phyloP scores from a whole-genome alignment of 2,329 filamentous ascomycete species.

The Colletotrichum australisinense region DNA sequence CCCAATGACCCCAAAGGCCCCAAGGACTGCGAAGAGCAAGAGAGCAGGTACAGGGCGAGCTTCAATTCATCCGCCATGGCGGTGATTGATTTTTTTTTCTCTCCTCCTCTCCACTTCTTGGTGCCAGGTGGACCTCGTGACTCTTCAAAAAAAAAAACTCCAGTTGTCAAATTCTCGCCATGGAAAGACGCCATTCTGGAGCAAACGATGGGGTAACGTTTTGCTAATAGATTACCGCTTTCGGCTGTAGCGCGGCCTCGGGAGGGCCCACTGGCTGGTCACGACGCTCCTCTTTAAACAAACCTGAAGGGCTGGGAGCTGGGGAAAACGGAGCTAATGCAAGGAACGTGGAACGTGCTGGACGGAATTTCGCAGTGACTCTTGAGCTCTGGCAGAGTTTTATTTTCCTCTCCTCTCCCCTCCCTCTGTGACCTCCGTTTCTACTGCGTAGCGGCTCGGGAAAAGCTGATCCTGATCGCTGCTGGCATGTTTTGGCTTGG shows the following conservation, averaged over 20 bases:
- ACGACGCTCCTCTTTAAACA: background rate
- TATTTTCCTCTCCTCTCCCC: background rate
- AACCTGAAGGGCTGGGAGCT: conserved; percentile 4
- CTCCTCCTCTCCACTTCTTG: conserved; percentile 6
- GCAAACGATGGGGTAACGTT: conserved; percentile 34
- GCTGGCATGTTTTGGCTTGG: conserved; percentile 16
- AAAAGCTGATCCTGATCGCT: conserved; percentile 16
- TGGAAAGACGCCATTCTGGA: conserved; percentile 26
- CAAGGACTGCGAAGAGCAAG: background rate
- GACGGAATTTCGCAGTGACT: background rate
- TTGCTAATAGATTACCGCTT: conserved; percentile 34
- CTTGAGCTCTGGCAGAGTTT: background rate
- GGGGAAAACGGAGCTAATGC: conserved; percentile 34
- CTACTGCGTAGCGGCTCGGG: background rate
- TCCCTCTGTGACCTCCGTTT: background rate
- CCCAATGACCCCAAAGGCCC: background rate
- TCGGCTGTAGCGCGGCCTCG: conserved; percentile 16
- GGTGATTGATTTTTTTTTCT: background rate
- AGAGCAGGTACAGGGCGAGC: background rate
- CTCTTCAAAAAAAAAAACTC: background rate
- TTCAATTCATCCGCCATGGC: background rate
- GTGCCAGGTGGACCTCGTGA: conserved; percentile 20
- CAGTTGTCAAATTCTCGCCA: conserved; percentile 1
- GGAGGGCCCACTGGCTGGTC: background rate
- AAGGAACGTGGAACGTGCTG: conserved; percentile 28